These are phyloP conservation scores for Aurantiochytrium sp. DNA, from an alignment of 108 stramenopile genomes.

Conservation along the genomic window DNA sequence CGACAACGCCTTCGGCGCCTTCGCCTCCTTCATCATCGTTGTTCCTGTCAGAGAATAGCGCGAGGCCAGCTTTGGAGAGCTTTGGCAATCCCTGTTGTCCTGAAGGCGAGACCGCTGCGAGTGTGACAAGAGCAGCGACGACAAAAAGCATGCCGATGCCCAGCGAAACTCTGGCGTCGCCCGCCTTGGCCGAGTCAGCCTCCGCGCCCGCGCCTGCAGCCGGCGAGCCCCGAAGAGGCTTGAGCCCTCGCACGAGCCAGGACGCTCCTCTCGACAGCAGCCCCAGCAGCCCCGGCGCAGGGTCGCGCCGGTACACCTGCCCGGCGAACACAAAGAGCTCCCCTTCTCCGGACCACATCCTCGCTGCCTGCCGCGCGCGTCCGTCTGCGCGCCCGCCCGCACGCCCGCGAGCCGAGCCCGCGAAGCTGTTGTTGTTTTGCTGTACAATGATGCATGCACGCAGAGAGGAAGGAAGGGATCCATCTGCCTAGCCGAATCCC, in stretches of 20 bases:
- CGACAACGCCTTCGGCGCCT: not conserved
- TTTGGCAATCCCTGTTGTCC: not conserved
- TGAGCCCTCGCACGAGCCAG: not conserved
- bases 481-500: too few relatives aligned
- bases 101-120: not conserved
- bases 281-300: not conserved
- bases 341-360: not conserved
- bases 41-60: not conserved
- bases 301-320: not conserved
- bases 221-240: not conserved
- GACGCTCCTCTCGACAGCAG: not conserved
- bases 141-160: not conserved
- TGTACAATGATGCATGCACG: too few relatives aligned
- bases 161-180: not conserved
- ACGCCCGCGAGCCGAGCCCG: too few relatives aligned
- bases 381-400: too few relatives aligned
- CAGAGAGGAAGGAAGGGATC: too few relatives aligned
- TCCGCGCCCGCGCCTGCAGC: not conserved
- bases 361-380: too few relatives aligned
- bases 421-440: too few relatives aligned
- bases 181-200: not conserved
- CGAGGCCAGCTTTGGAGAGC: not conserved
- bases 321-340: constrained; percentile 13
- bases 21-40: not conserved
- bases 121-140: not conserved